These are phyloP conservation scores for Ambrosia artemisiifolia DNA, from an alignment of 129 eudicot species.

Conservation along the genomic window DNA sequence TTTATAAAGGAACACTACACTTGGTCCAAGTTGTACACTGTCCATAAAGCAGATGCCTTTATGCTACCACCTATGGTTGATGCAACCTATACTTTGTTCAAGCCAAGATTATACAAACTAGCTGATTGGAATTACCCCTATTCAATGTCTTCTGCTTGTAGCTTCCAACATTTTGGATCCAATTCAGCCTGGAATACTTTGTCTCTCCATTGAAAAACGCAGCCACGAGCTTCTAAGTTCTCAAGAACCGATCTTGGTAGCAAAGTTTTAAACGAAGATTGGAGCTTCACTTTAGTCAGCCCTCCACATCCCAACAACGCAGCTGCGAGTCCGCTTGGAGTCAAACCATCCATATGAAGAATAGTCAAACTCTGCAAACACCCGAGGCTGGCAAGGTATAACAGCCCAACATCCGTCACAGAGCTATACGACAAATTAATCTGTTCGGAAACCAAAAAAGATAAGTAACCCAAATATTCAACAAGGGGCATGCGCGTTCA, in stretches of 20 bases:
- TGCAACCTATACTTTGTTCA: neutral
- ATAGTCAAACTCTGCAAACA: slow-evolving; percentile 81
- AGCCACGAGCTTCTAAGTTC: slow-evolving; percentile 92
- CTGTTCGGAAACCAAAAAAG: slow-evolving; percentile 25
- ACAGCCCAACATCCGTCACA: slow-evolving; percentile 82
- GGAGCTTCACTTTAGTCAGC: slow-evolving; percentile 90
- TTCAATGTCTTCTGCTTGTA: slow-evolving; percentile 49
- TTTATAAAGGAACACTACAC: neutral
- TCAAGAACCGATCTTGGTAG: slow-evolving; percentile 57
- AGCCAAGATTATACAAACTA: neutral
- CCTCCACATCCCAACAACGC: slow-evolving; percentile 85
- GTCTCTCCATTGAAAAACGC: slow-evolving; percentile 77
- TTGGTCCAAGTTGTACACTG: neutral
- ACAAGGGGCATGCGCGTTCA: neutral
- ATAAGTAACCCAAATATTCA: slow-evolving; percentile 9
- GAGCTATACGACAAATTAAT: slow-evolving; percentile 84
- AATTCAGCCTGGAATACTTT: slow-evolving; percentile 74
- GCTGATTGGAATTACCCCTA: neutral
- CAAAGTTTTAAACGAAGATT: slow-evolving; percentile 54
- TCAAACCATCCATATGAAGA: slow-evolving; percentile 72
- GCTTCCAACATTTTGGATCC: slow-evolving; percentile 84
- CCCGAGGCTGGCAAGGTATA: slow-evolving; percentile 76
- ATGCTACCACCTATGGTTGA: neutral
- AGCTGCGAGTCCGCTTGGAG: slow-evolving; percentile 64
- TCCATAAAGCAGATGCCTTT: neutral